Base-by-base conservation (phyloP, 2,329 filamentous ascomycete genomes). In the Sphaceloma murrayae region DNA sequence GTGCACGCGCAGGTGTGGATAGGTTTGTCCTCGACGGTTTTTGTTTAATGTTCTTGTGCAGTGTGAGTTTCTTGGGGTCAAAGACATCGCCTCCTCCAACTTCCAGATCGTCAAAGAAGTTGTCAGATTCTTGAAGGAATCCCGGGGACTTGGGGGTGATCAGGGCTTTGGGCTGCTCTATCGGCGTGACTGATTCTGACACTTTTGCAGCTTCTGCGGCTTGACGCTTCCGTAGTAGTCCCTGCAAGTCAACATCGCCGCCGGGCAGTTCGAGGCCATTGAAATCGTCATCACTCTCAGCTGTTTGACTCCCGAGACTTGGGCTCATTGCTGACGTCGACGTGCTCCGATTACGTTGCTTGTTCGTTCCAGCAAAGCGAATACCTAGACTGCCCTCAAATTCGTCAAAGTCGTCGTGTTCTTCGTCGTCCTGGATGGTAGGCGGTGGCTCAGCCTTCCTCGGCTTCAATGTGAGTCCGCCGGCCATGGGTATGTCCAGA, bases 371-470 rank as follows among this genome's bases (percentile, higher is more conserved):
- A 29, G 84, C 88, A 64, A 88, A 89, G 46, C 89, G 77, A 33
- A 89, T 94, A 29, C 89, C 87, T 48, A 95, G 71, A 60, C 88
- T 95, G 45, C 87, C 88, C 64, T 96, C 91, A 83, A 89, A 94
- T 58, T 95, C 80, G 48, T 83, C 88, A 53, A 94, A 78, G 49
- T 94, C 88, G 43, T 94, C 85, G 42, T 67, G 62, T 31, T 69
- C 65, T 46, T 58, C 45, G 18, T 48, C 32, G 14, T 39, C 42
- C 10, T 72, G 70, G 3, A 80, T 76, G 2, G 78, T 79, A 55
- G 75, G 77, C 14, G 55, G 19, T 59, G 53, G 16, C 59, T 58
- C 8, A 54, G 49, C 21, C 34, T 33, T 59, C 8, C 54, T 46
- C 22, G 56, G 55, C 56, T 69, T 69, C 56, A 66, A 54, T 54